Percentiles rank a stretch among this genome's conserved stretches.
Conservation (phyloP, 2,329 filamentous ascomycete species). For the Microdochium nivale region DNA sequence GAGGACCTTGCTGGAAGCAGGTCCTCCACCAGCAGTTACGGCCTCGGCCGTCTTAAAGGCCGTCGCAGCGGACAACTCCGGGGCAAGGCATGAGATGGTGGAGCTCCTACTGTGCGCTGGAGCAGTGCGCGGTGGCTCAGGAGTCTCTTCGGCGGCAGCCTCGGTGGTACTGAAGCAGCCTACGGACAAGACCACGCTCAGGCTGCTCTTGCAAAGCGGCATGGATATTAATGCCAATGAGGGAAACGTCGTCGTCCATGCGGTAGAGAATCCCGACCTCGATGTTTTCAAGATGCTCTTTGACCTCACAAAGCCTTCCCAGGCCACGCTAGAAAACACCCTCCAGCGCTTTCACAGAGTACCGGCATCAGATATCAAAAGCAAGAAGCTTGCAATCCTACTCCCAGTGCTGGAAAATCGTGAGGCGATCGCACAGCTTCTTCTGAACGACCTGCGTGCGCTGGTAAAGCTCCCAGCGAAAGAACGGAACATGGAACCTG, state of each 20-base stretch:
- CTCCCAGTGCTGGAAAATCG: conserved; percentile 31
- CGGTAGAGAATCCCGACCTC: conserved; percentile 33
- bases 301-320: conserved; percentile 32
- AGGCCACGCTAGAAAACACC: conserved; percentile 31
- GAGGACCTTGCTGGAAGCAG: conserved; percentile 32
- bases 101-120: conserved; percentile 36
- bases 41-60: conserved; percentile 38
- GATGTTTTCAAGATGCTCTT: conserved; percentile 39
- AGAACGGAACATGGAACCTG: conserved; percentile 30
- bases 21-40: conserved; percentile 36
- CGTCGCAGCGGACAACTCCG: conserved; percentile 34
- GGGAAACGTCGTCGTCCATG: conserved; percentile 30
- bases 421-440: conserved; percentile 29
- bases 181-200: conserved; percentile 40
- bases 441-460: conserved; percentile 42
- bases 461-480: conserved; percentile 27
- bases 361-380: conserved; percentile 35
- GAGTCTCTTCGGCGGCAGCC: conserved; percentile 34
- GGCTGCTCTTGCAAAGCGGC: conserved; percentile 39
- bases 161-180: conserved; percentile 32
- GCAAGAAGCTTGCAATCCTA: conserved; percentile 40
- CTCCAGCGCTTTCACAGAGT: conserved; percentile 33
- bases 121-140: conserved; percentile 29
- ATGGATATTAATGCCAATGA: conserved; percentile 42
- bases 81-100: conserved; percentile 36